phyloP scores from a whole-genome alignment of 2,329 filamentous ascomycete species.

The Colletotrichum echinochloae region DNA sequence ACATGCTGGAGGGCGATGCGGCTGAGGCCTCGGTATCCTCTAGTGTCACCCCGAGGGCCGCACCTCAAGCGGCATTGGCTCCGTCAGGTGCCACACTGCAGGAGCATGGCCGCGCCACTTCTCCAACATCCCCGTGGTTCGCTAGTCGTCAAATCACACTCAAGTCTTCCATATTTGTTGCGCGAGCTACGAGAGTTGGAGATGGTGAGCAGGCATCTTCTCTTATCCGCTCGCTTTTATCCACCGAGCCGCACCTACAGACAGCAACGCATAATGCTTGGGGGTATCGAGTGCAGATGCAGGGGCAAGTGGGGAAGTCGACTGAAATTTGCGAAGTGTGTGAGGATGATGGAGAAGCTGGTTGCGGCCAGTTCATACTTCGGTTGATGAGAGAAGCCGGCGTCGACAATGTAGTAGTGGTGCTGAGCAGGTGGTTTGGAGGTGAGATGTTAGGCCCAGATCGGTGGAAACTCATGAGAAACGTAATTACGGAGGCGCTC shows the following conservation, averaged over 20 bases:
- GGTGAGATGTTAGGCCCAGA: slow-evolving; percentile 72
- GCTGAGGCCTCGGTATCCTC: neutral
- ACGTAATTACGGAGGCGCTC: slow-evolving; percentile 66
- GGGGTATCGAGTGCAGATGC: slow-evolving; percentile 57
- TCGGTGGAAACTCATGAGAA: slow-evolving; percentile 72
- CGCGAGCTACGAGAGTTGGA: slow-evolving; percentile 60
- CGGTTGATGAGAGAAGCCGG: slow-evolving; percentile 64
- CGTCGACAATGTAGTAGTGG: slow-evolving; percentile 65
- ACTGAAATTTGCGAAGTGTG: slow-evolving; percentile 59
- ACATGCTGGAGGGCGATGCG: slow-evolving; percentile 66
- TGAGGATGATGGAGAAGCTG: slow-evolving; percentile 72
- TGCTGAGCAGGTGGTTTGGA: slow-evolving; percentile 73
- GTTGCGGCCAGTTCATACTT: slow-evolving; percentile 68
- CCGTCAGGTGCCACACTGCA: slow-evolving; percentile 36
- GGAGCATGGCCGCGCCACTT: slow-evolving; percentile 34
- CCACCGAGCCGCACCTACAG: slow-evolving; percentile 61
- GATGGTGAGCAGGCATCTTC: slow-evolving; percentile 55
- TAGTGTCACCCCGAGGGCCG: slow-evolving; percentile 41
- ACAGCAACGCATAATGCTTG: slow-evolving; percentile 70
- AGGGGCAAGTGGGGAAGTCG: neutral
- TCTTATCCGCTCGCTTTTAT: slow-evolving; percentile 61
- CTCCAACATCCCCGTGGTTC: slow-evolving; percentile 56
- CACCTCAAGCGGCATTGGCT: slow-evolving; percentile 25
- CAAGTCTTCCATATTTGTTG: slow-evolving; percentile 69
- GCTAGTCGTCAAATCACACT: slow-evolving; percentile 63